Evolutionary conservation across 768 basidiomycete species (phyloP).

Genomic region (Clavulina sp.): DNA sequence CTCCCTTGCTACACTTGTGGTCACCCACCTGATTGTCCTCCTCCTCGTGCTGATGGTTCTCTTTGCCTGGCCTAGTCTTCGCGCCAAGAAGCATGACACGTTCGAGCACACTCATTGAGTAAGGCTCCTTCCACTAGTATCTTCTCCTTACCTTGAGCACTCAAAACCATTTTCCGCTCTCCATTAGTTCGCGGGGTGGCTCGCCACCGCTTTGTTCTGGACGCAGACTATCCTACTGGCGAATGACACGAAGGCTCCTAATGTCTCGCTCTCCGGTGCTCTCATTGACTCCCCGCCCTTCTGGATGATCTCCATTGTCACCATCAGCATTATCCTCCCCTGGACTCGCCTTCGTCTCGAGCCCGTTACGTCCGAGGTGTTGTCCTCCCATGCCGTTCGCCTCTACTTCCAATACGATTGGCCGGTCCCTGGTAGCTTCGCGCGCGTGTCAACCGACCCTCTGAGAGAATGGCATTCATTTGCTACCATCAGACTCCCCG

Average conservation of each 20-base stretch:
- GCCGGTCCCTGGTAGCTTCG: slow-evolving; percentile 30
- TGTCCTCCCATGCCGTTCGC: slow-evolving; percentile 40
- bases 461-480: slow-evolving; percentile 11
- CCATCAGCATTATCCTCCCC: slow-evolving; percentile 36
- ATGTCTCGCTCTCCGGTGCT: slow-evolving; percentile 25
- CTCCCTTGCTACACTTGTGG: slow-evolving; percentile 1
- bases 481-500: slow-evolving; percentile 14
- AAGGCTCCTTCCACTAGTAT: not conserved
- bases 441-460: slow-evolving; percentile 11
- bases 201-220: slow-evolving; percentile 35
- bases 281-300: slow-evolving; percentile 31
- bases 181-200: slow-evolving; percentile 33
- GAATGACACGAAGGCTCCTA: slow-evolving; percentile 31
- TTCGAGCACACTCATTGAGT: slow-evolving; percentile 38
- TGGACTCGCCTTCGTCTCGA: slow-evolving; percentile 40
- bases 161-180: not conserved
- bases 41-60: slow-evolving; percentile 33
- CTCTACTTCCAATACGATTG: slow-evolving; percentile 41
- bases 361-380: slow-evolving; percentile 31
- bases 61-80: slow-evolving; percentile 34
- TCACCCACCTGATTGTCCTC: slow-evolving; percentile 23
- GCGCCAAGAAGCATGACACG: slow-evolving; percentile 30
- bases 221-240: slow-evolving; percentile 35
- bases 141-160: no score
- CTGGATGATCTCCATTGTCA: slow-evolving; percentile 39